Conservation (phyloP, 148 eudicot species). For the Rhododendron simsii region DNA sequence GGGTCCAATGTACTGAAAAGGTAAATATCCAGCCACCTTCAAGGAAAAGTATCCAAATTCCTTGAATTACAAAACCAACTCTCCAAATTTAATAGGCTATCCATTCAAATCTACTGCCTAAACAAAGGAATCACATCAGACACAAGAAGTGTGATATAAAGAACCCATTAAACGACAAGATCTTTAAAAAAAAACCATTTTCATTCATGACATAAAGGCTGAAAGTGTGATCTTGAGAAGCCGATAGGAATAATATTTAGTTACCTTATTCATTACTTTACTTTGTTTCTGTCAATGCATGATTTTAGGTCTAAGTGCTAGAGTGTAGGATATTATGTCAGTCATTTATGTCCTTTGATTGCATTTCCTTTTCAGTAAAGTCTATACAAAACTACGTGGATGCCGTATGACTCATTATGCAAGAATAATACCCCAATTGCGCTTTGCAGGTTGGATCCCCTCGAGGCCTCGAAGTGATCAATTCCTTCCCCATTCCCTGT, state of each 20-base stretch:
- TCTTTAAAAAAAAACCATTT: not conserved
- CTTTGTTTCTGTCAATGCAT: not conserved
- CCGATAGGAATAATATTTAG: not conserved
- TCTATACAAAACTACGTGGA: not conserved
- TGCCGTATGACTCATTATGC: no score
- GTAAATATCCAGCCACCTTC: not conserved
- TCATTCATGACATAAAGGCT: not conserved
- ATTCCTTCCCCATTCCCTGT: not conserved
- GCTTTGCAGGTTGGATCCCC: not conserved
- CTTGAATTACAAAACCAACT: not conserved
- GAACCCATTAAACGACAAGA: not conserved
- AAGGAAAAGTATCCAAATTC: not conserved
- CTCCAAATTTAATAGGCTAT: not conserved
- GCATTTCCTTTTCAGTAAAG: not conserved
- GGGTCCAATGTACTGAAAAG: not conserved
- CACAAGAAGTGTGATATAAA: not conserved
- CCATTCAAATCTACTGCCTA: not conserved
- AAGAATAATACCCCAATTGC: not conserved
- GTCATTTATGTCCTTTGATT: not conserved
- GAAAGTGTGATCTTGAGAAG: not conserved
- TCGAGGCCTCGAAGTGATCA: not conserved
- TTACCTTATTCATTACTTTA: no score
- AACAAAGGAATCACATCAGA: not conserved
- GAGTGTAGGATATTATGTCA: not conserved
- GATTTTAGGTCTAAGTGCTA: not conserved